These are phyloP conservation scores for Parafenestella ontariensis DNA, from an alignment of 2,329 filamentous ascomycete genomes.

Conservation along the genomic window DNA sequence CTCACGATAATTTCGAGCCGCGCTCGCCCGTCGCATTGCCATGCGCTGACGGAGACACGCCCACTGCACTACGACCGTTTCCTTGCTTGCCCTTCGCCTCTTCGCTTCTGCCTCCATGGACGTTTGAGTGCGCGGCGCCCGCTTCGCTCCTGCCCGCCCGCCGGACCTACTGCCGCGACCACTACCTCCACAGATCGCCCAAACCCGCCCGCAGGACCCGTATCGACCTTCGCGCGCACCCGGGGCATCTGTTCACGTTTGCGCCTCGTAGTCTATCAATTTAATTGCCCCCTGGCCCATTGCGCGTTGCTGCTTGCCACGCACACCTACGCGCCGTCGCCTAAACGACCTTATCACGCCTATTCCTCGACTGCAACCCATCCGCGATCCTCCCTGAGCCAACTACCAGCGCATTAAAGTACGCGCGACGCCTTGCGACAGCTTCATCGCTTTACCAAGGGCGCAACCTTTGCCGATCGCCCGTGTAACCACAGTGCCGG, in stretches of 20 bases:
- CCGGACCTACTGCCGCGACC: conserved; percentile 23
- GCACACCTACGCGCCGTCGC: conserved; percentile 30
- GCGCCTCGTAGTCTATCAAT: conserved; percentile 10
- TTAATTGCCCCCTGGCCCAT: conserved; percentile 13
- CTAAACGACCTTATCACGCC: conserved; percentile 21
- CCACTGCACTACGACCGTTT: conserved; percentile 27
- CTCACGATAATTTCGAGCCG: conserved; percentile 31
- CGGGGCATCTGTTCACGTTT: conserved; percentile 3
- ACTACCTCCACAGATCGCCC: conserved; percentile 19
- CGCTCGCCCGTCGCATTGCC: conserved; percentile 33
- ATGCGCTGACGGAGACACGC: conserved; percentile 29
- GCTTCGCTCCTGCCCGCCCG: conserved; percentile 29
- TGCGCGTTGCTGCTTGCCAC: conserved; percentile 18
- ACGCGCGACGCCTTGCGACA: conserved; percentile 31
- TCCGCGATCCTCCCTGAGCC: conserved; percentile 21
- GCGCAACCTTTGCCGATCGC: conserved; percentile 31
- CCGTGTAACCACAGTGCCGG: conserved; percentile 43
- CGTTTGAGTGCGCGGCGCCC: conserved; percentile 23
- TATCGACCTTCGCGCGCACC: conserved; percentile 17
- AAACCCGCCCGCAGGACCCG: conserved; percentile 1
- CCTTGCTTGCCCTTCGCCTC: conserved; percentile 26
- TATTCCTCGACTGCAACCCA: conserved; percentile 27
- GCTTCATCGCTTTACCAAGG: conserved; percentile 23
- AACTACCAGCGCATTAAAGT: conserved; percentile 13
- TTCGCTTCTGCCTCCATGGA: conserved; percentile 21